A percentile compares a stretch with the other conserved stretches of the same genome.
phyloP scores from a whole-genome alignment of 192 early-diverging fungal genomes.

The Coemansia nantahalensis region DNA sequence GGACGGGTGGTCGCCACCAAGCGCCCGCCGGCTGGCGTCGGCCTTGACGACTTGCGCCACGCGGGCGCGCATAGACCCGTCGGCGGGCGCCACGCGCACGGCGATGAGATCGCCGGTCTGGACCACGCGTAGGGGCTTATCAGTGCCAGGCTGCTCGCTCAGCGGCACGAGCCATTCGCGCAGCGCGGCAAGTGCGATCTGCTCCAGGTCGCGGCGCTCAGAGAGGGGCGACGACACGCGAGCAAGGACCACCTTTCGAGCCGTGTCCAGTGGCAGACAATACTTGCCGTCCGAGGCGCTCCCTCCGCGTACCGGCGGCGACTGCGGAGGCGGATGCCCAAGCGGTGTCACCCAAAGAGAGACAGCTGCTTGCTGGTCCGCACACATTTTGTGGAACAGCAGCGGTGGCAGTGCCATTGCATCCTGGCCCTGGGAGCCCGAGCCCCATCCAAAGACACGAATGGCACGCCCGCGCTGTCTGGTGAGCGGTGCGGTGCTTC shows the following conservation, averaged over 20 bases:
- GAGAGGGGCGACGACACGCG: constrained; percentile 46
- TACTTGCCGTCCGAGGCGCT: too few species aligned
- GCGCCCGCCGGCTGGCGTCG: constrained; percentile 17
- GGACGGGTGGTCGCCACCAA: constrained; percentile 7
- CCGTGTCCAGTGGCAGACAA: constrained; percentile 28
- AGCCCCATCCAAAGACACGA: constrained; percentile 36
- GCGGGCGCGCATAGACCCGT: constrained; percentile 28
- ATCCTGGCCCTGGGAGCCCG: neutral
- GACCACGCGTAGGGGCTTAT: constrained; percentile 26
- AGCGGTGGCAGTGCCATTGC: constrained; percentile 36
- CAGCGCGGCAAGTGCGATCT: constrained; percentile 28
- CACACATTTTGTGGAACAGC: constrained; percentile 23
- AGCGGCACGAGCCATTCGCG: constrained; percentile 30
- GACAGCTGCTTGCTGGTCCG: neutral
- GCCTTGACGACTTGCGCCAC: constrained; percentile 29
- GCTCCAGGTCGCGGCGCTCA: constrained; percentile 43
- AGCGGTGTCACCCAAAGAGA: constrained; percentile 25
- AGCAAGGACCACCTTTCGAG: constrained; percentile 32
- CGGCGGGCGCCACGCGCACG: constrained; percentile 26
- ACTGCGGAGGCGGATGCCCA: constrained; percentile 14
- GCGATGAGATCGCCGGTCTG: constrained; percentile 43
- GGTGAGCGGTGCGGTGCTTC: too few species aligned
- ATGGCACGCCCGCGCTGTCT: constrained; percentile 13
- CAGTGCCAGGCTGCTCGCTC: too few species aligned
- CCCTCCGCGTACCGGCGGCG: constrained; percentile 16